A percentile compares a stretch with the other conserved stretches of the same genome.
phyloP scores from a whole-genome alignment of 306 rosid genomes.

The Herpetospermum pedunculosum region DNA sequence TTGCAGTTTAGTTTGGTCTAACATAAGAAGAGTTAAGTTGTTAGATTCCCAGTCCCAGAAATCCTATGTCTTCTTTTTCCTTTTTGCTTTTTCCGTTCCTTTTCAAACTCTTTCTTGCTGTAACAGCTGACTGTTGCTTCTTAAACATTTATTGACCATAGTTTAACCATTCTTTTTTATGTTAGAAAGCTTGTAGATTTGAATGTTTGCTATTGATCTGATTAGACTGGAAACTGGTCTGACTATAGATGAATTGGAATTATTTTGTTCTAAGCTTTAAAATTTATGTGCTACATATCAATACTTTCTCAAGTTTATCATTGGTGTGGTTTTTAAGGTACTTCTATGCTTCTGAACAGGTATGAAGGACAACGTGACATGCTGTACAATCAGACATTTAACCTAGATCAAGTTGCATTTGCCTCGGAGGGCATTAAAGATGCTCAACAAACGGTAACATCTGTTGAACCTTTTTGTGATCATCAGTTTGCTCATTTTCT shows the following conservation, averaged over 20 bases:
- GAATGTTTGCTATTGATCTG: not conserved
- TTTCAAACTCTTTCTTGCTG: not conserved
- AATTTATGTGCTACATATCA: not conserved
- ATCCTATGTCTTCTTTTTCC: not conserved
- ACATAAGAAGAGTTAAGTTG: not conserved
- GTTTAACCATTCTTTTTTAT: not conserved
- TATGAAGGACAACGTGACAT: constrained; percentile 97
- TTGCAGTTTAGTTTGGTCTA: not conserved
- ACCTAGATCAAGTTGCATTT: constrained; percentile 94
- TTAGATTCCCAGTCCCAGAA: not conserved
- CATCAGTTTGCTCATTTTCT: not conserved
- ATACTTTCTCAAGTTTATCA: not conserved
- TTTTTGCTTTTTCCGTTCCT: not conserved
- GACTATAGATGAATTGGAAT: not conserved
- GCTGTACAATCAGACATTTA: constrained; percentile 92
- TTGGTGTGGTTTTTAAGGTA: not conserved
- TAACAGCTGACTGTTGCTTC: not conserved
- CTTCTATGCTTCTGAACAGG: constrained; percentile 37
- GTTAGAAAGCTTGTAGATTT: not conserved
- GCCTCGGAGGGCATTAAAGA: constrained; percentile 92
- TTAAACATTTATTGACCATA: not conserved
- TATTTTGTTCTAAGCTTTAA: not conserved
- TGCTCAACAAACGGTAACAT: constrained; percentile 90
- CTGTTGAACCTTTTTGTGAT: constrained; percentile 5
- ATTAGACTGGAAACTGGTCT: not conserved